Evolutionary conservation across 257 asterid genomes (phyloP).

Genomic region (Solanum tarijense): DNA sequence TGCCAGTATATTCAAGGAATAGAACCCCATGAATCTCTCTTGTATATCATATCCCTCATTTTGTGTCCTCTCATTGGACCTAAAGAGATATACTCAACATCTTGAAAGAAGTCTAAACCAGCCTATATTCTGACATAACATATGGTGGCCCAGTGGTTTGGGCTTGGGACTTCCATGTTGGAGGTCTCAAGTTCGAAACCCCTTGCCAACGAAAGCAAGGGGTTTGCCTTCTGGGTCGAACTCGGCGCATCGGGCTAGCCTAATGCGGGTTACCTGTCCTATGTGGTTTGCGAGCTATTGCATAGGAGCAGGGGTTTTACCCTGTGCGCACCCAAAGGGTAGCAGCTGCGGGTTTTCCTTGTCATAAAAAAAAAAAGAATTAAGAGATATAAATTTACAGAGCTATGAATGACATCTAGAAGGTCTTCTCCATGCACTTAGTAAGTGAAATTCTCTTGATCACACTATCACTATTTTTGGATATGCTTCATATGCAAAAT

Average conservation of each 20-base stretch:
- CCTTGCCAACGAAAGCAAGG: too few relatives aligned
- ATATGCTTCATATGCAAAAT: not conserved
- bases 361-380: too few relatives aligned
- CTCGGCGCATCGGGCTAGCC: too few relatives aligned
- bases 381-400: not conserved
- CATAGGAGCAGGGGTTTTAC: too few relatives aligned
- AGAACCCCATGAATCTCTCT: not conserved
- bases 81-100: not conserved
- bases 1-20: not conserved
- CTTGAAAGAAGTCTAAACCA: not conserved
- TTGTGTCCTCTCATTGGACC: not conserved
- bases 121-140: not conserved
- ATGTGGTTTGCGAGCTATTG: too few relatives aligned
- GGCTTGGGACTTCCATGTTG: too few relatives aligned
- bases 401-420: not conserved
- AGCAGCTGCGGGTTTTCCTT: too few relatives aligned
- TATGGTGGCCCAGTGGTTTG: not conserved
- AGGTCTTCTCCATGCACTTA: not conserved
- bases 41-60: not conserved
- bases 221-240: too few relatives aligned
- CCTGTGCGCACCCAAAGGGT: too few relatives aligned
- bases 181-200: too few relatives aligned
- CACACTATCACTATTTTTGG: not conserved
- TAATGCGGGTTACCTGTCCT: too few relatives aligned
- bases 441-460: not conserved